Evolutionary conservation across 768 basidiomycete species (phyloP).

Genomic region (Boletus eberwhitei): DNA sequence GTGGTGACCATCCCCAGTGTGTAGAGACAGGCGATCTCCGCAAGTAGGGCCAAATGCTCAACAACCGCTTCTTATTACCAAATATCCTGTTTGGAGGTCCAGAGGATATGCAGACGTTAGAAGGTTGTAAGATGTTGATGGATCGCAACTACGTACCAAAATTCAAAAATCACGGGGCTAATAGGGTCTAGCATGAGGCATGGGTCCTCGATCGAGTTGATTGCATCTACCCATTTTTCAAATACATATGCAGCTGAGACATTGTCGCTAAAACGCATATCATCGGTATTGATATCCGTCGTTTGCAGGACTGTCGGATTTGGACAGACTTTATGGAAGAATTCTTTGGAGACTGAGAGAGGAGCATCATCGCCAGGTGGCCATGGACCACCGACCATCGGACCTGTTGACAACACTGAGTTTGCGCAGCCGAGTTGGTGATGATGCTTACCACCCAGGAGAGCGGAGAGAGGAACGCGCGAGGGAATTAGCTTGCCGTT

Average conservation of each 20-base stretch:
- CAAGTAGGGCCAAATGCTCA: conserved; percentile 35
- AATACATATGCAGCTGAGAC: conserved; percentile 31
- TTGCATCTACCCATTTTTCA: conserved; percentile 37
- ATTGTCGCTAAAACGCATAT: conserved; percentile 24
- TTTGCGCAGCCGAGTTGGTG: neutral
- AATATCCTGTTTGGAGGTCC: conserved; percentile 27
- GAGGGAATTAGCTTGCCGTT: conserved; percentile 38
- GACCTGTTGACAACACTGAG: conserved; percentile 28
- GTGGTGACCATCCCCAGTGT: conserved; percentile 38
- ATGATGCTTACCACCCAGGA: conserved; percentile 34
- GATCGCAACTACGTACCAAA: conserved; percentile 27
- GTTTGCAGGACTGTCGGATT: conserved; percentile 33
- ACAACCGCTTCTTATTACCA: conserved; percentile 30
- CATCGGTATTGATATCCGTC: conserved; percentile 27
- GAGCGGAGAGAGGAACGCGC: conserved; percentile 39
- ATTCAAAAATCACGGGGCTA: conserved; percentile 33
- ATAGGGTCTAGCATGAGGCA: conserved; percentile 37
- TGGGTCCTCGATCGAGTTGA: conserved; percentile 34
- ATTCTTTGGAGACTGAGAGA: conserved; percentile 35
- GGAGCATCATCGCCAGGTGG: conserved; percentile 31
- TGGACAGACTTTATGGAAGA: conserved; percentile 42
- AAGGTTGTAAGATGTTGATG: neutral
- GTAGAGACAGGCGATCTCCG: conserved; percentile 33
- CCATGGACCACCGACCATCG: conserved; percentile 41
- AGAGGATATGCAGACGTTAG: neutral